Conservation (phyloP, 2,329 filamentous ascomycete genomes). For the Colletotrichum tamarilloi region DNA sequence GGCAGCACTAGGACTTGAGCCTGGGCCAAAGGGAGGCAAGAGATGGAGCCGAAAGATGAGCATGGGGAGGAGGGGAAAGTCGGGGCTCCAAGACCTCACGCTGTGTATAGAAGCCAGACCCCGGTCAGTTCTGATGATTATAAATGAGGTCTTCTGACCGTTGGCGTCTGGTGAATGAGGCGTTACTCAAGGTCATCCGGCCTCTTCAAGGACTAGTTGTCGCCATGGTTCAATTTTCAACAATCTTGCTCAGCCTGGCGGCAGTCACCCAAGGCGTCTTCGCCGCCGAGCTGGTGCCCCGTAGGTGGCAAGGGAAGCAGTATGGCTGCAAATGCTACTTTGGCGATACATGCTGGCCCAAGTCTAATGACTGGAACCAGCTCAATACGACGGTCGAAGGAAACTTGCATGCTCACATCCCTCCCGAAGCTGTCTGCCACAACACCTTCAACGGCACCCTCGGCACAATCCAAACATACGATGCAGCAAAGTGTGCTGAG, state of each 20-base stretch:
- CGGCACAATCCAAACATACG: slow-evolving; percentile 48
- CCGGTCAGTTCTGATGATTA: too few species aligned
- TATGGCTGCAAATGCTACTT: slow-evolving; percentile 47
- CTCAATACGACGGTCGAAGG: slow-evolving; percentile 50
- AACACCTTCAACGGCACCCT: slow-evolving; percentile 50
- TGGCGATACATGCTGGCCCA: slow-evolving; percentile 47
- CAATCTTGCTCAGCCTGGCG: not conserved
- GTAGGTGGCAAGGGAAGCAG: slow-evolving; percentile 40
- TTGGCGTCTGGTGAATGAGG: too few species aligned
- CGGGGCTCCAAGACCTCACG: too few species aligned
- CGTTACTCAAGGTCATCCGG: too few species aligned
- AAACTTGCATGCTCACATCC: slow-evolving; percentile 45
- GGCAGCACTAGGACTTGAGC: not conserved
- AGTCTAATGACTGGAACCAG: slow-evolving; percentile 39
- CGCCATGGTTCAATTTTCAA: not conserved
- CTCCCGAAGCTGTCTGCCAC: slow-evolving; percentile 48
- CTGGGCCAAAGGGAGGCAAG: too few species aligned
- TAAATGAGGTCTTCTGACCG: too few species aligned
- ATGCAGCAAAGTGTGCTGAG: slow-evolving; percentile 46
- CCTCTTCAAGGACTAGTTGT: not conserved
- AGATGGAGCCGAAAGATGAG: too few species aligned
- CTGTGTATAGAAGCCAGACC: too few species aligned
- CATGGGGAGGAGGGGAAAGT: too few species aligned
- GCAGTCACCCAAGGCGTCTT: not conserved
- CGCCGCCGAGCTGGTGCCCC: not conserved